These are phyloP conservation scores for Pelargonium nanum DNA, from an alignment of 345 rosid species.

Conservation along the genomic window DNA sequence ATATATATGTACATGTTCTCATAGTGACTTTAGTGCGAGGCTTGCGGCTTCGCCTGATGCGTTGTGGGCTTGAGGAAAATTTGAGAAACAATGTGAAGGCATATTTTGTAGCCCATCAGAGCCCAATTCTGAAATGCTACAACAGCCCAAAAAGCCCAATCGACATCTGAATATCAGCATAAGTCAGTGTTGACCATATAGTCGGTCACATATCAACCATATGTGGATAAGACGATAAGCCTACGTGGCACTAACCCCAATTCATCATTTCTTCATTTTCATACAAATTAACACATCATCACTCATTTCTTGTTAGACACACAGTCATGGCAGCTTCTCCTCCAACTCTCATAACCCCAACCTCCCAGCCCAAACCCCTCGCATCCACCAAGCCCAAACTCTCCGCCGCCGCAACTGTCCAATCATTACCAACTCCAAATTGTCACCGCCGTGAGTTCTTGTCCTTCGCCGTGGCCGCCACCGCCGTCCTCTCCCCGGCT, in stretches of 20 bases:
- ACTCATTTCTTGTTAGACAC: constrained; percentile 1
- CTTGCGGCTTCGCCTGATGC: no score
- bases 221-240: constrained; percentile 79
- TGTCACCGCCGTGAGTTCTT: constrained; percentile 53
- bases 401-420: constrained; percentile 8
- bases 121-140: no score
- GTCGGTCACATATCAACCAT: no score
- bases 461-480: constrained; percentile 24
- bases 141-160: no score
- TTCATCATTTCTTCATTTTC: constrained; percentile 6
- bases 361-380: constrained; percentile 24
- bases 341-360: constrained; percentile 41
- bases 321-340: constrained; percentile 66
- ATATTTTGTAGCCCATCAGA: no score
- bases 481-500: constrained; percentile 12
- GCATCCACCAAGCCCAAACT: constrained; percentile 16
- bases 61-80: no score
- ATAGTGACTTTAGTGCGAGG: no score
- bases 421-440: constrained; percentile 2
- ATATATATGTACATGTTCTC: no score
- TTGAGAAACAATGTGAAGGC: no score
- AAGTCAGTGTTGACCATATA: no score
- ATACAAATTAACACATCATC: constrained; percentile 4
- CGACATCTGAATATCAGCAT: no score
- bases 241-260: constrained; percentile 52